phyloP scores from a whole-genome alignment of 1,284 basidiomycete species.

The Pseudozyma tsukubaensis region DNA sequence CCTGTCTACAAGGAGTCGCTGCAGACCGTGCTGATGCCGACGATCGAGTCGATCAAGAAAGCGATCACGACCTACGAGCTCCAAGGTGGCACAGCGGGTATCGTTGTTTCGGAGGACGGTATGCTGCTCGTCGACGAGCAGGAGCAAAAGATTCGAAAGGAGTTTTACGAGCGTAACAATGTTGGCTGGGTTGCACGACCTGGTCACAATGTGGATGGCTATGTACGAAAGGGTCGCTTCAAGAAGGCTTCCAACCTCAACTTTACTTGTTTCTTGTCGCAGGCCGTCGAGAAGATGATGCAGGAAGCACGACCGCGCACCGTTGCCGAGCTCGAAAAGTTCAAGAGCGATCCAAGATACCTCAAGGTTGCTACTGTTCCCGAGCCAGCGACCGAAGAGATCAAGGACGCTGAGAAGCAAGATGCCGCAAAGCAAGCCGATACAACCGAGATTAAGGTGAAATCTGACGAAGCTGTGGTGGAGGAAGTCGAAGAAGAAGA shows the following conservation, averaged over 20 bases:
- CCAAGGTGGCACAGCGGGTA: constrained; percentile 81
- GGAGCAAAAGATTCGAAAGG: constrained; percentile 76
- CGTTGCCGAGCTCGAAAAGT: too few species aligned
- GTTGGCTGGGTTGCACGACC: constrained; percentile 87
- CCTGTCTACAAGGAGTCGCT: constrained; percentile 78
- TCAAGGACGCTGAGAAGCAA: constrained; percentile 14
- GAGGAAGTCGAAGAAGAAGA: too few species aligned
- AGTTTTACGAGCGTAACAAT: constrained; percentile 80
- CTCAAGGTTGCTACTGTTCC: too few species aligned
- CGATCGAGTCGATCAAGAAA: constrained; percentile 81
- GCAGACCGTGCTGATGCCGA: constrained; percentile 73
- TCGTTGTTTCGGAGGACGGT: constrained; percentile 83
- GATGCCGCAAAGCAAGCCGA: constrained; percentile 9
- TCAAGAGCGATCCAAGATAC: too few species aligned
- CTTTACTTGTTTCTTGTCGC: constrained; percentile 70
- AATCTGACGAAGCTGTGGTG: too few species aligned
- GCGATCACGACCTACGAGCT: constrained; percentile 87
- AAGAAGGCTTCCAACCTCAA: constrained; percentile 93
- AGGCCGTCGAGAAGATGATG: constrained; percentile 78
- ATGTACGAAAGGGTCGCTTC: constrained; percentile 85
- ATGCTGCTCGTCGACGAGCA: constrained; percentile 75
- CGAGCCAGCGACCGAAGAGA: too few species aligned
- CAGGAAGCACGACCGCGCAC: too few species aligned
- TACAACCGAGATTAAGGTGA: too few species aligned
- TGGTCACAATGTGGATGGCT: constrained; percentile 77